A percentile compares a stretch with the other conserved stretches of the same genome.
phyloP scores from a whole-genome alignment of 1,284 basidiomycete genomes.

The Taiwanofungus camphoratus region DNA sequence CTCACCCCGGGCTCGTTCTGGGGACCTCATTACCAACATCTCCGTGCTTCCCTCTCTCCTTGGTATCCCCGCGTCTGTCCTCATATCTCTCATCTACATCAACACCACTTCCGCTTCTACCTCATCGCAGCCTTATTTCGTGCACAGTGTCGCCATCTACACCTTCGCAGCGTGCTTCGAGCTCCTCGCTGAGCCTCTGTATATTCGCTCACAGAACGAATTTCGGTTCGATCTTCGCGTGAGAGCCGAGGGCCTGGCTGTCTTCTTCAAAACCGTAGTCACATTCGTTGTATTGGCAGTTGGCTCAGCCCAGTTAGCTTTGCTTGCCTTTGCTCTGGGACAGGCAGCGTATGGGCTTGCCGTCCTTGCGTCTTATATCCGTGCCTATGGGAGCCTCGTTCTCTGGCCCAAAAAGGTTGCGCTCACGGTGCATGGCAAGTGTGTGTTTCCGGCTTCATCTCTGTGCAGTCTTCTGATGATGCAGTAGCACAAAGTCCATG shows the following conservation, averaged over 20 bases:
- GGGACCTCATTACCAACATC: conserved; percentile 24
- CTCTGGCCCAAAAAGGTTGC: conserved; percentile 20
- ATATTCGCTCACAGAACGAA: conserved; percentile 72
- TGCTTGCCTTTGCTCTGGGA: conserved; percentile 80
- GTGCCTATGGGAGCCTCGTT: conserved; percentile 19
- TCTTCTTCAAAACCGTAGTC: conserved; percentile 66
- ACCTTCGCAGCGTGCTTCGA: conserved; percentile 70
- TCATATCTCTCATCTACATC: conserved; percentile 26
- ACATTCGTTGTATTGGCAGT: conserved; percentile 62
- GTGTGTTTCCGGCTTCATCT: conserved; percentile 12
- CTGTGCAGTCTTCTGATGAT: conserved; percentile 1
- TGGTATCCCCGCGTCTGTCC: conserved; percentile 26
- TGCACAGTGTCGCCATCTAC: conserved; percentile 61
- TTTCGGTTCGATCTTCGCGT: conserved; percentile 66
- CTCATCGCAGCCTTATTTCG: conserved; percentile 58
- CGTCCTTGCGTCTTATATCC: conserved; percentile 29
- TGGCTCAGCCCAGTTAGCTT: conserved; percentile 45
- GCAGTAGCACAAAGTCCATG: conserved; percentile 17
- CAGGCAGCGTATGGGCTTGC: conserved; percentile 63
- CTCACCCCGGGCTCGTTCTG: neutral
- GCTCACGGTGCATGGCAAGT: conserved; percentile 25
- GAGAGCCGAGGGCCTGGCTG: conserved; percentile 77
- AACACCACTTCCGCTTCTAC: conserved; percentile 22
- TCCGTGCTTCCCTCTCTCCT: conserved; percentile 28
- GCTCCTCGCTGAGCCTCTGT: conserved; percentile 78